Evolutionary conservation across 2,329 filamentous ascomycete species (phyloP), one percentile per base, ranked within the genome.

Genomic region (Sporothrix phasma): DNA sequence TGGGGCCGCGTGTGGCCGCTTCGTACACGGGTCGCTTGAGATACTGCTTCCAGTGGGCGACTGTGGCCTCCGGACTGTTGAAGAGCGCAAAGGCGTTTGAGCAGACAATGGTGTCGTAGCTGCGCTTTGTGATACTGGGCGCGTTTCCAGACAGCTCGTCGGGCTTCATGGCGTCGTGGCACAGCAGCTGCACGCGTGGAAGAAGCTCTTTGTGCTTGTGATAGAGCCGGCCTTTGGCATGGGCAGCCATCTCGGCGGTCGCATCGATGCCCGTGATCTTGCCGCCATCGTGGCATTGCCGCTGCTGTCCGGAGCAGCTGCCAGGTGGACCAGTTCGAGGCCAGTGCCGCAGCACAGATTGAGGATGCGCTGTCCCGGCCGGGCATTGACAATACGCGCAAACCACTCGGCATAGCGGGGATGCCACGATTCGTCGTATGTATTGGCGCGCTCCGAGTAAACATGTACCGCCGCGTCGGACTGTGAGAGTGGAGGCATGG

Each of bases 281-380:
- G 8, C 72, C 74, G 2, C 66, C 47, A 1, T 69, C 67, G 19
- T 54, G 10, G 37, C 17, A n/a, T 26, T 39, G 46, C 15, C 46
- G 19, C 39, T 41, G 22, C 15, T 26, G 43, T 72, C 71, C 10
- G 73, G 68, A 3, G 34, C 45, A 2, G 70, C 68, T 1, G 72
- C 72, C n/a, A 72, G 71, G 17, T 71, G 67, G 60, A 72, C 70
- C 7, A 69, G 67, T 22, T 74, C 73, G 3, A 74, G 67, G 5
- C 73, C 74, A 11, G 74, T 75, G n/a, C 74, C 74, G 64, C 74
- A 75, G 34, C 70, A 72, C n/a, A 74, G 70, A 37, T 69, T 67
- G 3, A 75, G 71, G 26, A 75, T 65, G 24, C 65, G 68, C 45
- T 74, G 65, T n/a, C 72, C 70, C 0, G 68, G 54, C 15, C 65